phyloP scores from a whole-genome alignment of 306 rosid genomes.

The Psophocarpus tetragonolobus region DNA sequence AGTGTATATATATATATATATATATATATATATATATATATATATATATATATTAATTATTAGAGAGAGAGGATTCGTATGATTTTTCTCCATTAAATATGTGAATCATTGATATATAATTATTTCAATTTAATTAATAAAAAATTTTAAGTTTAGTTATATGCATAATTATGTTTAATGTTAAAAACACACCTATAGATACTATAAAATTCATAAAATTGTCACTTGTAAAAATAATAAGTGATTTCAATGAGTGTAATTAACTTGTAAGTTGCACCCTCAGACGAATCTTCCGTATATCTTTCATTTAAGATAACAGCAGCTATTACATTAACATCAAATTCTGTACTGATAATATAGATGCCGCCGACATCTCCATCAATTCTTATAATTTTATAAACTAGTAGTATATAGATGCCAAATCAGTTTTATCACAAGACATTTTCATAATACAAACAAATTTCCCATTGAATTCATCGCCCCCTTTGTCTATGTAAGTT shows the following conservation, averaged over 20 bases:
- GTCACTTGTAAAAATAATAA: too few relatives aligned
- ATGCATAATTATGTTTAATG: too few relatives aligned
- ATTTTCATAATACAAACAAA: not conserved
- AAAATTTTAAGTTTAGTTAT: too few relatives aligned
- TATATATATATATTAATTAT: too few relatives aligned
- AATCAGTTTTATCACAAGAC: not conserved
- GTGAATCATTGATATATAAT: too few relatives aligned
- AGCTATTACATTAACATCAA: not conserved
- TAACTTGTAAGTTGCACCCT: not conserved
- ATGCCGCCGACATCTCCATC: not conserved
- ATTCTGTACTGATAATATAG: not conserved
- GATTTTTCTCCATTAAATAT: too few relatives aligned
- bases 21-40: too few relatives aligned
- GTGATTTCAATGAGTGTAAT: not conserved
- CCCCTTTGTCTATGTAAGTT: not conserved
- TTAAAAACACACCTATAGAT: too few relatives aligned
- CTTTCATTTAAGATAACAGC: not conserved
- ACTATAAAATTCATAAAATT: too few relatives aligned
- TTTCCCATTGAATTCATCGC: not conserved
- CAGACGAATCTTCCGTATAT: not conserved
- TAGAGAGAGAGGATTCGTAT: too few relatives aligned
- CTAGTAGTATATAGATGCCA: not conserved
- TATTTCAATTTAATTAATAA: too few relatives aligned
- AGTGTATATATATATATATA: too few relatives aligned
- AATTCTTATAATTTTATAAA: not conserved